These are phyloP conservation scores for Strigomonas culicis DNA, from an alignment of 208 protist species.

Conservation along the genomic window DNA sequence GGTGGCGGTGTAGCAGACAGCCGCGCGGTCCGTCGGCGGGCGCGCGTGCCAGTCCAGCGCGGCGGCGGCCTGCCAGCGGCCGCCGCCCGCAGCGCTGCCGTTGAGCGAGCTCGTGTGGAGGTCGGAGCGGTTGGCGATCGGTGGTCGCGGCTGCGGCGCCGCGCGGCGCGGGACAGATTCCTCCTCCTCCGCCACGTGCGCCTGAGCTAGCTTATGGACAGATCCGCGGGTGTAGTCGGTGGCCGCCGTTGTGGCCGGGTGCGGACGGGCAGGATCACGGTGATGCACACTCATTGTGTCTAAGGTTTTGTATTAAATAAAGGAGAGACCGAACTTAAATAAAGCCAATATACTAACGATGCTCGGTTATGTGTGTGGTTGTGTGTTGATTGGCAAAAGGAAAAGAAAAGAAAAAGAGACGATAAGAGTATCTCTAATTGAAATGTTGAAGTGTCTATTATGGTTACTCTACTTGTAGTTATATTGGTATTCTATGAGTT, in stretches of 20 bases:
- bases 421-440: neutral
- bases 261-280: no score
- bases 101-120: neutral
- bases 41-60: no score
- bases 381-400: conserved; percentile 6
- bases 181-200: neutral
- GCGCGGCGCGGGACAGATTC: neutral
- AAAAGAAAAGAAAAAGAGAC: conserved; percentile 23
- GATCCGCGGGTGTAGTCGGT: no score
- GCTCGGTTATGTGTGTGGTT: conserved; percentile 15
- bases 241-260: no score
- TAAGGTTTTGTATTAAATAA: neutral
- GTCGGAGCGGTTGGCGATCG: neutral
- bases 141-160: neutral
- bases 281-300: no score
- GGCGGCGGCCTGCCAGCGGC: no score
- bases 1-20: no score
- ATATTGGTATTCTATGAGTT: conserved; percentile 18
- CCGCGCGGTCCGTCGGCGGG: no score
- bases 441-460: neutral
- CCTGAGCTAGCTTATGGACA: neutral
- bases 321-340: neutral
- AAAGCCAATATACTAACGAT: neutral
- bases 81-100: no score
- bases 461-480: conserved; percentile 9